Evolutionary conservation across 1,139 yeast genomes (phyloP).

Genomic region (Hanseniaspora gamundiae): DNA sequence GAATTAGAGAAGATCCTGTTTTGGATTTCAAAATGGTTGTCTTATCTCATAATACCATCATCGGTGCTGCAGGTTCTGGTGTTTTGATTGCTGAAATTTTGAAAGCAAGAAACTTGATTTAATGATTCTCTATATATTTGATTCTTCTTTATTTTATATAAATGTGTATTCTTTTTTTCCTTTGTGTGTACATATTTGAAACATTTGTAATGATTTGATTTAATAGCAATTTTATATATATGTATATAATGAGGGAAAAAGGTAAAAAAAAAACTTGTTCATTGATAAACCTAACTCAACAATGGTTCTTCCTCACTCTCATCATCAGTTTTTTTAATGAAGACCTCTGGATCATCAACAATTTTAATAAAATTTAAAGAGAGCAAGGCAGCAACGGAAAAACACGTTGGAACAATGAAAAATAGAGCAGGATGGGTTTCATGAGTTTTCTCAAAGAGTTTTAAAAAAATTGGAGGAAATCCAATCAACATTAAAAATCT

Average conservation of each 20-base stretch:
- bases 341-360: neutral
- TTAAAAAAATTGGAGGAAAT: neutral
- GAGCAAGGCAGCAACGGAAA: neutral
- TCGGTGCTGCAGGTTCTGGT: conserved; percentile 99
- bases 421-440: neutral
- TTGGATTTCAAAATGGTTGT: conserved; percentile 94
- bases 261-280: neutral
- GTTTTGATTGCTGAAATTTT: conserved; percentile 87
- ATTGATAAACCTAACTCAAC: neutral
- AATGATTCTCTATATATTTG: conserved; percentile 12
- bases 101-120: conserved; percentile 63
- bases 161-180: too few species aligned
- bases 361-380: neutral
- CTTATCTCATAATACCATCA: conserved; percentile 88
- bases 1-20: conserved; percentile 86
- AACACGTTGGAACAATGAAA: neutral
- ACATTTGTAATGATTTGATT: neutral
- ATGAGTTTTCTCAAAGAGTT: neutral
- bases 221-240: too few species aligned
- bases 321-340: neutral
- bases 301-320: neutral
- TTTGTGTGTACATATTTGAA: too few species aligned
- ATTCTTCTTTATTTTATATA: too few species aligned
- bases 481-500: conserved; percentile 6
- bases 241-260: neutral